Percentiles rank a stretch among this genome's conserved stretches.
Evolutionary conservation across 495 filamentous ascomycete species (phyloP).

Genomic region (Hypomontagnella submonticulosa): DNA sequence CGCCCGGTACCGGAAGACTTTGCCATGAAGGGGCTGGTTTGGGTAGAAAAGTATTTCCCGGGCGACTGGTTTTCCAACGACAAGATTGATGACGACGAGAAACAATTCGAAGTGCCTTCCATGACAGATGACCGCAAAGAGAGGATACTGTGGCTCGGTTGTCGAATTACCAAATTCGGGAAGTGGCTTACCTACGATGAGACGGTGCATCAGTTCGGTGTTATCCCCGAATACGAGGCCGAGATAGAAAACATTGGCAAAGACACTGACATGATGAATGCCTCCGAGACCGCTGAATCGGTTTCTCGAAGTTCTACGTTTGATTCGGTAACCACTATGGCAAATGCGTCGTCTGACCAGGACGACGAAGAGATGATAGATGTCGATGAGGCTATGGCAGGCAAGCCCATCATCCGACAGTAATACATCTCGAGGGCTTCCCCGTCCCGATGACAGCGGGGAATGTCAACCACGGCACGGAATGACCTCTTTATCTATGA

Average conservation of each 20-base stretch:
- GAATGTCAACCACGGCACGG: not conserved
- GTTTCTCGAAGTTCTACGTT: conserved; percentile 32
- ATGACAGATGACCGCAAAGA: conserved; percentile 73
- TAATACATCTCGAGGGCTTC: conserved; percentile 1
- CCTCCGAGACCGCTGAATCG: conserved; percentile 34
- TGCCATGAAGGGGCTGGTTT: conserved; percentile 78
- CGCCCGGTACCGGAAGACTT: conserved; percentile 89
- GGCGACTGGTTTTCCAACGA: conserved; percentile 73
- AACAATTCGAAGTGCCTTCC: conserved; percentile 73
- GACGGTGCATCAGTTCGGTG: conserved; percentile 48
- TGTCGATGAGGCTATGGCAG: conserved; percentile 29
- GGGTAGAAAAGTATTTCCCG: conserved; percentile 76
- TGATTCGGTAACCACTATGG: conserved; percentile 18
- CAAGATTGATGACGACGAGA: conserved; percentile 80
- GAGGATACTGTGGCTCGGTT: conserved; percentile 79
- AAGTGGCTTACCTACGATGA: conserved; percentile 54
- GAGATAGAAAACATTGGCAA: conserved; percentile 36
- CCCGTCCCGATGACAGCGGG: not conserved
- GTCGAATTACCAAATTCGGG: conserved; percentile 60
- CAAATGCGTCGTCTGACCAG: conserved; percentile 23
- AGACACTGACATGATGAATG: conserved; percentile 34
- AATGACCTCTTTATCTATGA: not conserved
- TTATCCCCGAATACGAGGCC: conserved; percentile 36
- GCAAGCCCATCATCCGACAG: conserved; percentile 38
- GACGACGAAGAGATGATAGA: conserved; percentile 46